Percentiles rank a stretch among this genome's conserved stretches.
These are phyloP conservation scores for Aspergillus haitiensis DNA, from an alignment of 495 filamentous ascomycete species.

Conservation along the genomic window DNA sequence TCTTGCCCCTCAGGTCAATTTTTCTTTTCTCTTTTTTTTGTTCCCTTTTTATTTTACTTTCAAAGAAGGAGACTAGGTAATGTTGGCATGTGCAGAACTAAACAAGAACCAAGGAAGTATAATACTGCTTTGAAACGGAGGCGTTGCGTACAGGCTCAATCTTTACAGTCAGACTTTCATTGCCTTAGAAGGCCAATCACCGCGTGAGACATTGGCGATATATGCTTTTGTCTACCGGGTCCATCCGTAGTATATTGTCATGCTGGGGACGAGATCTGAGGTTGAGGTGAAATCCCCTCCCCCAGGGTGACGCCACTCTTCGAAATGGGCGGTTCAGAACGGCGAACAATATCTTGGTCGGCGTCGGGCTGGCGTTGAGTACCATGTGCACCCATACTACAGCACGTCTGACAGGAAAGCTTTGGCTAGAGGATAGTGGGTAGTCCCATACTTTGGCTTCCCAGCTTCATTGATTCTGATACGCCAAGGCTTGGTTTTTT, in stretches of 20 bases:
- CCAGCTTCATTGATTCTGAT: neutral
- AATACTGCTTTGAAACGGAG: too few species aligned
- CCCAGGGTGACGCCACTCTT: neutral
- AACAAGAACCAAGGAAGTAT: too few species aligned
- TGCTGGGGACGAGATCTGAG: neutral
- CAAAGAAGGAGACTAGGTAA: too few species aligned
- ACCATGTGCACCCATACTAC: conserved; percentile 21
- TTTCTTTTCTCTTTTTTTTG: too few species aligned
- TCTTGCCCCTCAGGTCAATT: too few species aligned
- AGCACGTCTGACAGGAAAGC: conserved; percentile 7
- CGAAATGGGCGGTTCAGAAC: neutral
- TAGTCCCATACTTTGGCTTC: neutral
- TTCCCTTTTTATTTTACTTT: too few species aligned
- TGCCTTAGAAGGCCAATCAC: too few species aligned
- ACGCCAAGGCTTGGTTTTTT: conserved; percentile 5
- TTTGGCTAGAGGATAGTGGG: conserved; percentile 22
- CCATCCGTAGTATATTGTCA: neutral
- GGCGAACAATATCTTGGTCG: neutral
- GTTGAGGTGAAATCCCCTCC: neutral
- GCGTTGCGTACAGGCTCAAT: too few species aligned
- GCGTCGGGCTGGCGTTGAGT: conserved; percentile 4
- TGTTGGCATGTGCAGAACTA: too few species aligned
- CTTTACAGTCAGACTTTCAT: too few species aligned
- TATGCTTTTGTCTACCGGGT: neutral
- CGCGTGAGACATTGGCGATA: too few species aligned